Evolutionary conservation across 139 green algal genomes (phyloP).

Genomic region (Microglena sp.): DNA sequence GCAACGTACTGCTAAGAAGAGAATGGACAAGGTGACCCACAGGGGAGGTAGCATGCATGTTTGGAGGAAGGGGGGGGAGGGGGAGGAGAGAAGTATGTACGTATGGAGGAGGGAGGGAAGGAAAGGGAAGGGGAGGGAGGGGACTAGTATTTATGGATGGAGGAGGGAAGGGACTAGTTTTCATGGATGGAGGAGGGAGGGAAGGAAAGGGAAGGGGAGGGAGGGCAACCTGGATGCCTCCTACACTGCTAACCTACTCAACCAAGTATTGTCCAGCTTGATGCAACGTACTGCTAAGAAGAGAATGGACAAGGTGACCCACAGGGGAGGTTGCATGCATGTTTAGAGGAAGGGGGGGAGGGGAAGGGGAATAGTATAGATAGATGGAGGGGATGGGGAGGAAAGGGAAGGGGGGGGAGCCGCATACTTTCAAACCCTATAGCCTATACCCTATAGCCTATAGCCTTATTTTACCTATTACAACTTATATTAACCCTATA

Average conservation of each 20-base stretch:
- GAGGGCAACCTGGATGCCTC: background rate
- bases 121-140: background rate
- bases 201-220: background rate
- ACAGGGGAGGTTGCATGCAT: background rate
- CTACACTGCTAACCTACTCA: conserved; percentile 20
- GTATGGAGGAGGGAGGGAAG: background rate
- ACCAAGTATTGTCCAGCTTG: conserved; percentile 16
- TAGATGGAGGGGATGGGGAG: background rate
- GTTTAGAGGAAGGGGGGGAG: conserved; percentile 17
- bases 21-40: background rate
- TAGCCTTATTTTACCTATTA: no score
- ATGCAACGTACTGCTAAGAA: background rate
- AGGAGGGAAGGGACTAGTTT: background rate
- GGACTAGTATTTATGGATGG: background rate
- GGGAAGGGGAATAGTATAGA: background rate
- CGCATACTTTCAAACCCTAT: no score
- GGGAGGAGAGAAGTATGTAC: background rate
- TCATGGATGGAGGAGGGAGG: background rate
- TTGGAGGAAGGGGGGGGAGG: conserved; percentile 8
- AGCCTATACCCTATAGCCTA: no score
- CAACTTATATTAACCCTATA: no score
- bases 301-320: background rate
- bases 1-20: background rate
- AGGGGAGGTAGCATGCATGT: conserved; percentile 10
- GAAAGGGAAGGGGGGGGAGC: no score